phyloP scores from a whole-genome alignment of 108 stramenopile species.

The Discostella stelligeroides region DNA sequence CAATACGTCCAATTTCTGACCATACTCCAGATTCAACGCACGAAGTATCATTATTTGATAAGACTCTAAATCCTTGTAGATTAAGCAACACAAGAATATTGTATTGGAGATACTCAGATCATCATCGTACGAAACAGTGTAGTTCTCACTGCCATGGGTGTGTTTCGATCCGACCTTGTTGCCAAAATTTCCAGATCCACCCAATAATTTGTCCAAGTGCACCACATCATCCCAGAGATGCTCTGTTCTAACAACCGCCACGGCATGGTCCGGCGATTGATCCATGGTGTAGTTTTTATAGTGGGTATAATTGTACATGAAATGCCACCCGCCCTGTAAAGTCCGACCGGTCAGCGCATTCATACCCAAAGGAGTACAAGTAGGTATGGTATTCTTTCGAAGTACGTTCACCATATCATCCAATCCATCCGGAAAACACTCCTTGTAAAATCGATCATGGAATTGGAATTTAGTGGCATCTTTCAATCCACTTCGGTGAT shows the following conservation, averaged over 20 bases:
- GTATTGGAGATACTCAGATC: neutral
- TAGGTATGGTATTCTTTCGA: neutral
- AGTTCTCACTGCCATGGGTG: neutral
- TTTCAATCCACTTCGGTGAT: neutral
- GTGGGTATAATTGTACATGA: constrained; percentile 2
- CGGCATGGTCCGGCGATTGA: neutral
- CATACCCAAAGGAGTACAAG: neutral
- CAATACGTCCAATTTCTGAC: constrained; percentile 1
- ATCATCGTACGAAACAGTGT: neutral
- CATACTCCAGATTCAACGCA: constrained; percentile 1
- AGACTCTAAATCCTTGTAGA: constrained; percentile 8
- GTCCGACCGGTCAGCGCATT: neutral
- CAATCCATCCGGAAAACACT: constrained; percentile 7
- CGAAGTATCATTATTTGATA: constrained; percentile 7
- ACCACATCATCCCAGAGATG: constrained; percentile 2
- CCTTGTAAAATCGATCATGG: neutral
- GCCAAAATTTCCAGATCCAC: neutral
- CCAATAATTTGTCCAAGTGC: neutral
- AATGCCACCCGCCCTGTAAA: constrained; percentile 8
- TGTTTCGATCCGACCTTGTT: neutral
- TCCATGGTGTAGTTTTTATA: constrained; percentile 7
- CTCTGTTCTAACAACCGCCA: constrained; percentile 12
- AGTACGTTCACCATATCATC: neutral
- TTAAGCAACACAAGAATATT: constrained; percentile 8
- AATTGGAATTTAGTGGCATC: neutral